Percentiles rank a stretch among this genome's conserved stretches.
phyloP scores from a whole-genome alignment of 345 rosid species.

The Dipteronia dyeriana region DNA sequence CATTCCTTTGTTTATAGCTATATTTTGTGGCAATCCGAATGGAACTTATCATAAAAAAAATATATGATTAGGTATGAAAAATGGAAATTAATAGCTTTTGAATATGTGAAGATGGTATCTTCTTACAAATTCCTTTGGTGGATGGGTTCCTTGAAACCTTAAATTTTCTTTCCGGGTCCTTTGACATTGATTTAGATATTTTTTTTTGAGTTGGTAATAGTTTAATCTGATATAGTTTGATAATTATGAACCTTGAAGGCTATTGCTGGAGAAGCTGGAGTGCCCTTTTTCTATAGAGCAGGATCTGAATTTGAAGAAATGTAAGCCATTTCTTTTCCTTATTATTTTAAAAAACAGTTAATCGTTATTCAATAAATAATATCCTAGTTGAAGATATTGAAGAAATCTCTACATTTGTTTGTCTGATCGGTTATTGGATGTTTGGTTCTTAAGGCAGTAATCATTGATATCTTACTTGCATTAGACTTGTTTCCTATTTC shows the following conservation, averaged over 20 bases:
- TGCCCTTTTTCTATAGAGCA: constrained; percentile 96
- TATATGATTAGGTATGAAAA: not conserved
- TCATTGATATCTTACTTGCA: not conserved
- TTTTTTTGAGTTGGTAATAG: not conserved
- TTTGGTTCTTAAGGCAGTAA: not conserved
- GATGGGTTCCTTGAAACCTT: constrained; percentile 6
- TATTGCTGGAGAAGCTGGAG: constrained; percentile 99
- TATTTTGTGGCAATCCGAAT: not conserved
- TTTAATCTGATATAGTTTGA: constrained; percentile 17
- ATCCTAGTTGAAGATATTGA: not conserved
- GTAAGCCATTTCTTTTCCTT: constrained; percentile 47
- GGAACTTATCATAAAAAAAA: not conserved
- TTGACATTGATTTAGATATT: not conserved
- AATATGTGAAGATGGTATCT: not conserved
- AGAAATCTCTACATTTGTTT: not conserved
- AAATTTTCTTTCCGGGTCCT: constrained; percentile 4
- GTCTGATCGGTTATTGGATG: not conserved
- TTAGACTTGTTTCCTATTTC: not conserved
- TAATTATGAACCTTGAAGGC: constrained; percentile 57
- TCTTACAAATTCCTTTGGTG: not conserved
- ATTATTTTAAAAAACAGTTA: not conserved
- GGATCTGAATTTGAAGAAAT: constrained; percentile 99
- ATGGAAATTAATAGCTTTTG: not conserved
- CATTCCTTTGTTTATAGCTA: not conserved
- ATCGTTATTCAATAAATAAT: constrained; percentile 1